Base-by-base conservation (phyloP, 768 basidiomycete genomes). In the Galerina sulciceps region DNA sequence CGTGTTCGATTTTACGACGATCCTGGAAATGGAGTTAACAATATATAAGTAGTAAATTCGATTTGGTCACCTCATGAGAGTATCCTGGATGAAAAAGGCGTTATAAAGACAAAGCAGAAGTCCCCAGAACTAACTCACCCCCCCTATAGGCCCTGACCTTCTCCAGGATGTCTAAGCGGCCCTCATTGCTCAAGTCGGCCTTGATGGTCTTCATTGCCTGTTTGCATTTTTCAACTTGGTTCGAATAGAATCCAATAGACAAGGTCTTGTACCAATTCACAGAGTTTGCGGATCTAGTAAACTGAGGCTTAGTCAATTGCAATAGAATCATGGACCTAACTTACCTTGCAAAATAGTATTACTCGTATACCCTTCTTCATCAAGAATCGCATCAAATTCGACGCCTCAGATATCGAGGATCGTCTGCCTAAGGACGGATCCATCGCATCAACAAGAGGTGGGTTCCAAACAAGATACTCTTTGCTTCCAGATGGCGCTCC, bases 341-440 rank as follows among this genome's bases (percentile, higher is more conserved):
- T 14, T 51, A 89, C 92, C 78, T 91, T 90, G 78, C 93, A 94
- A 69, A 96, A 96, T n/a, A 96, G 73, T 59, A 96, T 94, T 4
- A 89, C 86, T 34, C 92, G 79, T 31, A 94, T 71, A 2, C 94
- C 94, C 3, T 84, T 80, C 58, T 87, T 87, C 90, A 96, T 93
- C 50, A 96, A 73, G 69, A 85, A 92, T 45, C 83, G 78, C 87
- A 94, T 92, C 44, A 96, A 62, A 2, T 74, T 69, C 1, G 85
- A 88, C 2, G 91, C 89, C 66, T 96, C 90, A 3, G 76, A 74
- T 57, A 93, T 75, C 6, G 91, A 75, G 57, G 84, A 85, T 11
- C 76, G 69, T 38, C 82, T 78, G 0, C 89, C 88, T 20, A 87
- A 69, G 26, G 76, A 71, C 4, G 81, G 84, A 35, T 86, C 79